Percentiles rank a stretch among this genome's conserved stretches.
Conservation (phyloP, 768 basidiomycete species). For the Tephrocybe sp. region DNA sequence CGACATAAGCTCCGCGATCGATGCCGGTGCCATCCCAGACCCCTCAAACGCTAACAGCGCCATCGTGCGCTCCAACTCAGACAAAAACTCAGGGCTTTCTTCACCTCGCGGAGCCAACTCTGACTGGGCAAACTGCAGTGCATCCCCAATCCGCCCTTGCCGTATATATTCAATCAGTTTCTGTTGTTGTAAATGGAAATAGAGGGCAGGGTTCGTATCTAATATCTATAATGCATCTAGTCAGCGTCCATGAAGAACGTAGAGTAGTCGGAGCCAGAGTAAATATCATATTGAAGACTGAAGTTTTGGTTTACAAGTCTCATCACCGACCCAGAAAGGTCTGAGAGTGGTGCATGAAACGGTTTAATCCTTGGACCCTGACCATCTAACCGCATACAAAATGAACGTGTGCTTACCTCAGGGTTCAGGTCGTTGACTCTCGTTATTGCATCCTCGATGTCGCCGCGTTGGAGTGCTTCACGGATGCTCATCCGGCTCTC, state of each 20-base stretch:
- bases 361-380: slow-evolving; percentile 73
- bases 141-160: slow-evolving; percentile 72
- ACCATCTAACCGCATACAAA: slow-evolving; percentile 9
- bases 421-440: slow-evolving; percentile 94
- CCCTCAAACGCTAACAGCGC: slow-evolving; percentile 84
- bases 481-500: slow-evolving; percentile 94
- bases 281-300: slow-evolving; percentile 93
- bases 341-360: slow-evolving; percentile 99
- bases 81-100: slow-evolving; percentile 90
- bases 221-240: slow-evolving; percentile 67
- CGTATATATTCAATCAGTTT: slow-evolving; percentile 95
- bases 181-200: slow-evolving; percentile 96
- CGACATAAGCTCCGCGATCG: slow-evolving; percentile 78
- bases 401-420: slow-evolving; percentile 71
- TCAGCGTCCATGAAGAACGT: slow-evolving; percentile 17
- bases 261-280: slow-evolving; percentile 21
- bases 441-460: slow-evolving; percentile 95
- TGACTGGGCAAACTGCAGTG: slow-evolving; percentile 87
- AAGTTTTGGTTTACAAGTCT: slow-evolving; percentile 75
- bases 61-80: slow-evolving; percentile 94
- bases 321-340: slow-evolving; percentile 78
- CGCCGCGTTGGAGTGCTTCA: slow-evolving; percentile 90
- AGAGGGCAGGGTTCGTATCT: slow-evolving; percentile 90
- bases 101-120: slow-evolving; percentile 95
- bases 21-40: slow-evolving; percentile 54